These are phyloP conservation scores for Sphenostylis stenocarpa DNA, from an alignment of 306 rosid genomes.

Conservation along the genomic window DNA sequence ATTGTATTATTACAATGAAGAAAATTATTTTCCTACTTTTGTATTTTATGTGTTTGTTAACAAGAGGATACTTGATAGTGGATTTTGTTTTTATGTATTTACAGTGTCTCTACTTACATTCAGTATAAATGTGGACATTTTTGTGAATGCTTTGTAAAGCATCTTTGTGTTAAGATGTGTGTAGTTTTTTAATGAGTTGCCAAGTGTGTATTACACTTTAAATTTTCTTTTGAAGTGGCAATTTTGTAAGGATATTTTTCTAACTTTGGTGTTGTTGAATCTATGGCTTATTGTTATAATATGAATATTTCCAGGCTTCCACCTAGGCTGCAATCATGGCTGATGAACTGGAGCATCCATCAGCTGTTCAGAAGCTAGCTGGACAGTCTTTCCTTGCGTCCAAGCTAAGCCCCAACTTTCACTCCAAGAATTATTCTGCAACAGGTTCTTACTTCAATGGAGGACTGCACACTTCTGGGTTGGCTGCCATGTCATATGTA, in stretches of 20 bases:
- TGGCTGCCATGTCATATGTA: constrained; percentile 41
- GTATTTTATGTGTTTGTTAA: no score
- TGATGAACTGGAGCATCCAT: constrained; percentile 64
- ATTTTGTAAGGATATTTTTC: background rate
- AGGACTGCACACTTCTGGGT: constrained; percentile 46
- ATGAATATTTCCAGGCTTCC: constrained; percentile 48
- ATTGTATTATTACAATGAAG: no score
- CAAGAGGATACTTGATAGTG: no score
- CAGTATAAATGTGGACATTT: no score
- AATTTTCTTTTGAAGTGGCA: background rate
- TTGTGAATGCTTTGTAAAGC: background rate
- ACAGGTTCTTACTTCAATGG: constrained; percentile 42
- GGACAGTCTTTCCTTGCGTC: constrained; percentile 67
- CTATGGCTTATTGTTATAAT: constrained; percentile 1
- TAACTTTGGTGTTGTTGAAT: background rate
- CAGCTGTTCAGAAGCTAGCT: constrained; percentile 68
- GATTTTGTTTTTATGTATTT: background rate
- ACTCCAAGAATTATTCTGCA: constrained; percentile 35
- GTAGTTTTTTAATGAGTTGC: no score
- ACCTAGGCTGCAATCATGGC: constrained; percentile 56
- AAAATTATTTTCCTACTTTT: no score
- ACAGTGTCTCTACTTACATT: background rate
- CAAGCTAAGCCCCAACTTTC: constrained; percentile 54
- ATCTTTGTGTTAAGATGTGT: background rate
- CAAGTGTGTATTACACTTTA: background rate